These are phyloP conservation scores for Apiotrichum siamense DNA, from an alignment of 1,284 basidiomycete genomes.

Conservation along the genomic window DNA sequence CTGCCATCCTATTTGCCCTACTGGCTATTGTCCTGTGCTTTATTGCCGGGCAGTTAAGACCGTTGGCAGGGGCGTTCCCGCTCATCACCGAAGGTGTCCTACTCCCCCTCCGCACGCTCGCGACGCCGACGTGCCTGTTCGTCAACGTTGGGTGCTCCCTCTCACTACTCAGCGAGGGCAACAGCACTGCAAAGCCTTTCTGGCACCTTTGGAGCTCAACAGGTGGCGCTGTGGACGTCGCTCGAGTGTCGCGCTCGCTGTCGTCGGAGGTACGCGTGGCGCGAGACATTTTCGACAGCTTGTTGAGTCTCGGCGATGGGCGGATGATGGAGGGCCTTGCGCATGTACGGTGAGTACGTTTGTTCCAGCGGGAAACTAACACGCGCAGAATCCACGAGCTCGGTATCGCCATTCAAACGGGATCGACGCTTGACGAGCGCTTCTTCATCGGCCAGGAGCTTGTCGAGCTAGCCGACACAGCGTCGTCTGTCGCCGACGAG, in stretches of 20 bases:
- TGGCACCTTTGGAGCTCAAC: slow-evolving; percentile 12
- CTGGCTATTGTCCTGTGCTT: neutral
- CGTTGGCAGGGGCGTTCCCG: neutral
- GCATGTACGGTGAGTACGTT: slow-evolving; percentile 32
- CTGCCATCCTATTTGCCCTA: slow-evolving; percentile 15
- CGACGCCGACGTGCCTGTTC: slow-evolving; percentile 34
- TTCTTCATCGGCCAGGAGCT: slow-evolving; percentile 31
- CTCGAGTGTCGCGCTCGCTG: slow-evolving; percentile 28
- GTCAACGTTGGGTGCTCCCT: slow-evolving; percentile 23
- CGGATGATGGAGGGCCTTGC: slow-evolving; percentile 30
- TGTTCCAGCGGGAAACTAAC: neutral
- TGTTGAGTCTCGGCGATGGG: slow-evolving; percentile 32
- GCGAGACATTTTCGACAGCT: slow-evolving; percentile 39
- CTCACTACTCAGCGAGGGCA: slow-evolving; percentile 12
- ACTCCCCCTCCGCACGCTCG: slow-evolving; percentile 22
- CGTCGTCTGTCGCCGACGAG: slow-evolving; percentile 36
- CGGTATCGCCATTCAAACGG: slow-evolving; percentile 31
- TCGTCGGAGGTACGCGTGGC: slow-evolving; percentile 32
- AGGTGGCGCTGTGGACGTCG: slow-evolving; percentile 23
- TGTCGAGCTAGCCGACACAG: slow-evolving; percentile 38
- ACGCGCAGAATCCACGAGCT: slow-evolving; percentile 39
- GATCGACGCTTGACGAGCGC: slow-evolving; percentile 34
- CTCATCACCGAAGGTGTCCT: slow-evolving; percentile 3
- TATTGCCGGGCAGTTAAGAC: neutral
- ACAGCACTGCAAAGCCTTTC: slow-evolving; percentile 23